Base-by-base conservation (phyloP, 495 filamentous ascomycete genomes). In the Aspergillus nanangensis region DNA sequence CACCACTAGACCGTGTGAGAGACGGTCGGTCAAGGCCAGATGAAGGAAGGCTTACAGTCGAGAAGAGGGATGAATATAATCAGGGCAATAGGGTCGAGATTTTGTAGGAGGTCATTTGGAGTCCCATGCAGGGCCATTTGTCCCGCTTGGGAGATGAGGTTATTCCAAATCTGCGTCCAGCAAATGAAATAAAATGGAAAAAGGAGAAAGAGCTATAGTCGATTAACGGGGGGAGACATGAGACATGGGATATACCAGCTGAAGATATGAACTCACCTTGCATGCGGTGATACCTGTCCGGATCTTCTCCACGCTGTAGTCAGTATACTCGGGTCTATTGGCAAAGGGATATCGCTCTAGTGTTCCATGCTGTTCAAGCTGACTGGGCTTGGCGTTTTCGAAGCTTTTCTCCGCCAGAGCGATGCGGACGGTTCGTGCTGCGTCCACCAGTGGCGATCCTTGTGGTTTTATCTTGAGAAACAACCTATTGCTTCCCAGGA, bases 1-100 rank as follows among this genome's bases (percentile, higher is more conserved):
- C 0, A 37, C 44, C 25, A 51, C 76, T 32, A n/a, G n/a, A n/a
- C n/a, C n/a, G n/a, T n/a, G n/a, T n/a, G n/a, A n/a, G n/a, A n/a
- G n/a, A n/a, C n/a, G n/a, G n/a, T n/a, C n/a, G n/a, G n/a, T n/a
- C n/a, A n/a, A n/a, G n/a, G n/a, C n/a, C n/a, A n/a, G n/a, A 84
- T 62, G 7, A 4, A 22, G 20, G 10, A 15, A 1, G 9, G 22
- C 48, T 75, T 35, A 44, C 76, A 71, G 55, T 84, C 81, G 43
- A 81, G 65, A 37, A 86, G 53, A 3, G 84, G 84, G 33, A 83
- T 75, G 45, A 79, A 71, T 52, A 80, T 63, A 53, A 86, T 80
- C 55, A 85, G 74, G 17, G 73, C 61, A 27, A 88, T 65, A 3
- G 83, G 74, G 60, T 86, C 81, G 56, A 87, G 75, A 63, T 82